Base-by-base conservation (phyloP, 352 stramenopile species). In the Globisporangium takayamanum region DNA sequence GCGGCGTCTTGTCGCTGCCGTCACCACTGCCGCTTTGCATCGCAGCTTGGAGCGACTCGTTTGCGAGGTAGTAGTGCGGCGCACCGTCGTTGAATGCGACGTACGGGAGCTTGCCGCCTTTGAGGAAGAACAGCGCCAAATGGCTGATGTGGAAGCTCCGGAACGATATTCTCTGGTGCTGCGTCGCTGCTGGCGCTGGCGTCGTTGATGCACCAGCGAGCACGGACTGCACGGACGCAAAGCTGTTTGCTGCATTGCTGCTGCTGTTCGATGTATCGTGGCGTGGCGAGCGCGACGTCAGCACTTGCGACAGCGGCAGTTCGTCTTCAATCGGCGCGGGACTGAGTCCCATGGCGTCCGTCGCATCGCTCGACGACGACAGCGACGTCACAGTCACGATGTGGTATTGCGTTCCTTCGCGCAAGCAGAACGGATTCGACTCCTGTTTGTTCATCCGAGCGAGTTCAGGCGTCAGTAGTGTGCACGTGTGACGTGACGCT, bases 61-160 rank as follows among this genome's bases (percentile, higher is more conserved):
- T 88, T 20, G 82, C 78, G 36, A 92, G 60, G 58, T 87, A 92
- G 48, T 92, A 92, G 58, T 92, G 75, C 12, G 82, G 82, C 36
- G 76, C 77, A 22, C 82, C 82, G 57, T 92, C 80, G 59, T 92
- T 92, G 53, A 92, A 92, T 15, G 82, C 82, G 33, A 92, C 78
- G 53, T 92, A 92, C 55, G 80, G 82, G 22, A 89, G 53, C 49
- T 89, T 89, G 14, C 80, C 82, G 37, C 69, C 80, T 41, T 87
- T 87, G 5, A 88, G 59, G 58, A 92, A 92, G 63, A 92, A 92
- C 41, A 92, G 57, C 14, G 80, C 82, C 59, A 92, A 57, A 14
- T 87, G 80, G 60, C 78, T 89, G 58, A 92, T 90, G 66, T 92
- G 80, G 66, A 92, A 92, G 50, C 70, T 88, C 44, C 73, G 77